A percentile compares a stretch with the other conserved stretches of the same genome.
These are phyloP conservation scores for Russula brevipes DNA, from an alignment of 768 basidiomycete species.

Conservation along the genomic window DNA sequence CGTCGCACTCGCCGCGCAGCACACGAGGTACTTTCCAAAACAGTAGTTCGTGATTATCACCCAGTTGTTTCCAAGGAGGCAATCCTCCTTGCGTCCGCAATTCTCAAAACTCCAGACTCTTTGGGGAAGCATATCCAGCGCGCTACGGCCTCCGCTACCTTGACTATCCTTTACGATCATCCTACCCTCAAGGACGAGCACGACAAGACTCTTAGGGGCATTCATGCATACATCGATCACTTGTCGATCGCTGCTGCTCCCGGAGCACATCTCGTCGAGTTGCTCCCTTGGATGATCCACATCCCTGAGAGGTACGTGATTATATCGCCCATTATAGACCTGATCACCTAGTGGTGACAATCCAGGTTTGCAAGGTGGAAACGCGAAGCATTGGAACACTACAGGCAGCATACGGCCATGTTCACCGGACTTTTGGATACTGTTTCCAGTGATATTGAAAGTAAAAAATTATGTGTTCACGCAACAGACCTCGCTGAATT, in stretches of 20 bases:
- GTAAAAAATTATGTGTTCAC: not conserved
- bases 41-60: conserved; percentile 10
- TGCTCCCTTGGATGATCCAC: not conserved
- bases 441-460: not conserved
- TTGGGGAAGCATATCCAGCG: conserved; percentile 5
- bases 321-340: not conserved
- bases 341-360: not conserved
- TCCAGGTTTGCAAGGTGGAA: conserved; percentile 11
- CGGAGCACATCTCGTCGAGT: conserved; percentile 11
- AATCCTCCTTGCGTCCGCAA: not conserved
- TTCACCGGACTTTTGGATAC: conserved; percentile 7
- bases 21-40: conserved; percentile 10
- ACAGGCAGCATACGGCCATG: not conserved
- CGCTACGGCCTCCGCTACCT: conserved; percentile 2
- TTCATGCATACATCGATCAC: conserved; percentile 1
- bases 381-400: not conserved
- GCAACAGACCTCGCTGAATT: not conserved
- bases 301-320: conserved; percentile 1
- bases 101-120: not conserved
- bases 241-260: not conserved
- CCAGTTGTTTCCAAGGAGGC: conserved; percentile 5
- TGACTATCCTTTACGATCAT: not conserved
- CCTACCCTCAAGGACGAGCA: conserved; percentile 5
- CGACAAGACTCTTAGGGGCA: not conserved
- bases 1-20: not conserved